Conservation (phyloP, 805 yeast species). For the Barnettozyma pratensis region DNA sequence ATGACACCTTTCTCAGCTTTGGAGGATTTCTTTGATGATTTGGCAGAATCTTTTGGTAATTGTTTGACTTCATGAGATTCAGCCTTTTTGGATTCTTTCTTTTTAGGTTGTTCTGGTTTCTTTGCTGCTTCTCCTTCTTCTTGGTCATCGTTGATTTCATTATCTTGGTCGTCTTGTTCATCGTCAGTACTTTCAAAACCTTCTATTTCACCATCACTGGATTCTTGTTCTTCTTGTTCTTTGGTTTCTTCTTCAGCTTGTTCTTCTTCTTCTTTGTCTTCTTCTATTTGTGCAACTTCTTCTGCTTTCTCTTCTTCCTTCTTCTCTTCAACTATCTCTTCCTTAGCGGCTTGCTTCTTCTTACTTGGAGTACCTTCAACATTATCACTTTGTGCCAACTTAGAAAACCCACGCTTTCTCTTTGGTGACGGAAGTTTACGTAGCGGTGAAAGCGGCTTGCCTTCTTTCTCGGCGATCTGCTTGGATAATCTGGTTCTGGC, state of each 20-base stretch:
- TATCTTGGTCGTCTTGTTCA: conserved; percentile 27
- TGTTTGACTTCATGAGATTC: conserved; percentile 21
- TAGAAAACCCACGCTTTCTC: conserved; percentile 7
- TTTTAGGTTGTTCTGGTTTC: neutral
- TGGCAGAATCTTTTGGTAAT: conserved; percentile 16
- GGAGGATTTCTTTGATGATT: conserved; percentile 19
- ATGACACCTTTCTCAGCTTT: conserved; percentile 55
- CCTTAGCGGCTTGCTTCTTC: conserved; percentile 12
- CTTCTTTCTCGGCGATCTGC: conserved; percentile 5
- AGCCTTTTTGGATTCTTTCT: conserved; percentile 21
- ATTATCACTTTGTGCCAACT: neutral
- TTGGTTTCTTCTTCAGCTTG: conserved; percentile 10
- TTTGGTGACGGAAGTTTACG: conserved; percentile 7
- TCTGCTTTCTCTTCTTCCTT: conserved; percentile 14
- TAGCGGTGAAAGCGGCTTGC: conserved; percentile 5
- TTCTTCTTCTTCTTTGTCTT: conserved; percentile 3
- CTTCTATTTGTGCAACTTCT: neutral
- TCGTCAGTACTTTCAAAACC: conserved; percentile 18
- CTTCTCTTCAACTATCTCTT: conserved; percentile 23
- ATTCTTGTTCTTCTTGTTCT: conserved; percentile 9
- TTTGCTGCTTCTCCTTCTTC: conserved; percentile 17
- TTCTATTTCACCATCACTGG: conserved; percentile 13
- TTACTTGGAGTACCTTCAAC: neutral
- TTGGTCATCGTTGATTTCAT: conserved; percentile 16
- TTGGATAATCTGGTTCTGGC: conserved; percentile 6